phyloP scores from a whole-genome alignment of 108 stramenopile species.

The Craspedostauros australis region DNA sequence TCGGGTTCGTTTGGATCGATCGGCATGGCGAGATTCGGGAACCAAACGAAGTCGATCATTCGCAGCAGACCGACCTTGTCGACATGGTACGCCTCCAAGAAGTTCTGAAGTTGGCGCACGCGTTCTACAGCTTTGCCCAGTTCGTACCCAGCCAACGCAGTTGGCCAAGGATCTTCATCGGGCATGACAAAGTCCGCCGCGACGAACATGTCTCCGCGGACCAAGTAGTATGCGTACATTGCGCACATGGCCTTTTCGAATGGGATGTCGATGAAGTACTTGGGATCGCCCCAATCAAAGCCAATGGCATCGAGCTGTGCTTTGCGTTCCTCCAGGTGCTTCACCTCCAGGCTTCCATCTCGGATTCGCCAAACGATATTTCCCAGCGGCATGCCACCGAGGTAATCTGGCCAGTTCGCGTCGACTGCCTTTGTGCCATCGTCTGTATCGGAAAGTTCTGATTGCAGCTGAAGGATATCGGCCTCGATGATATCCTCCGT shows the following conservation, averaged over 20 bases:
- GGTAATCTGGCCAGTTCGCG: constrained; percentile 70
- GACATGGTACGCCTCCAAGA: constrained; percentile 81
- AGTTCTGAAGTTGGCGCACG: constrained; percentile 72
- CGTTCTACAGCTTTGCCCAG: constrained; percentile 74
- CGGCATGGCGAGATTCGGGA: constrained; percentile 66
- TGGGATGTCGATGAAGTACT: constrained; percentile 74
- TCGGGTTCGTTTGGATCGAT: constrained; percentile 65
- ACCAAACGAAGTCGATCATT: constrained; percentile 86
- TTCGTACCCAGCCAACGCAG: constrained; percentile 73
- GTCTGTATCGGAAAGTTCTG: constrained; percentile 7
- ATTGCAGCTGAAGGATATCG: constrained; percentile 28
- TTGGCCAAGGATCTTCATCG: constrained; percentile 89
- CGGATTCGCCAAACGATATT: constrained; percentile 64
- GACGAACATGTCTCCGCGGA: constrained; percentile 85
- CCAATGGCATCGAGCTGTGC: constrained; percentile 71
- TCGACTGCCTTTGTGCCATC: constrained; percentile 8
- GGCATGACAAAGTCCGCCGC: constrained; percentile 81
- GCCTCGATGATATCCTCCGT: constrained; percentile 26
- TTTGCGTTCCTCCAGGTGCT: constrained; percentile 74
- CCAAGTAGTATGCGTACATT: constrained; percentile 71
- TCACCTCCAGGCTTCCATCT: constrained; percentile 85
- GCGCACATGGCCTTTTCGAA: constrained; percentile 89
- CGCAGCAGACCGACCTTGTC: constrained; percentile 76
- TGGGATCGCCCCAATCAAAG: constrained; percentile 88
- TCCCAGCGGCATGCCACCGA: constrained; percentile 75